Base-by-base conservation (phyloP, 2,329 filamentous ascomycete species). In the Claviceps sp. region DNA sequence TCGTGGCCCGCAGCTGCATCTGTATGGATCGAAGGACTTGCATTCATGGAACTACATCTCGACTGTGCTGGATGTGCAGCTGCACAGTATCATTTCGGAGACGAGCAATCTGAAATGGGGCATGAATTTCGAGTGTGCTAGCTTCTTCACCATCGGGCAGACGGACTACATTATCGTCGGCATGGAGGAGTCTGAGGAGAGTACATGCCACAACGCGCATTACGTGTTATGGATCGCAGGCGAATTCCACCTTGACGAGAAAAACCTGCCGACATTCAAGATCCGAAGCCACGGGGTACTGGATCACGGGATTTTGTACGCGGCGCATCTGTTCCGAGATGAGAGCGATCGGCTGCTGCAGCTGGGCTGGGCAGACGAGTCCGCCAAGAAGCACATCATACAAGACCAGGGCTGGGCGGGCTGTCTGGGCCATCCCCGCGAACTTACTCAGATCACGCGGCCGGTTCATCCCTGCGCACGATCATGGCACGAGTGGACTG, bases 91-190 rank as follows among this genome's bases (percentile, higher is more conserved):
- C 18, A 48, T 58, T 22, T 51, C 55, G 0, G 14, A 40, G 2
- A 37, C 20, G 22, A 58, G 48, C 40, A 11, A 37, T n/a, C 9
- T 44, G 14, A 47, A 14, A 16, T 56, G 51, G 48, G 56, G 54
- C 34, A 50, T 56, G 26, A 55, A 56, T 38, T 58, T 58, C 47
- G 56, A 56, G 73, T 58, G 56, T 44, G 56, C 54, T 37, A 55
- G 53, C 50, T 58, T 55, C 52, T 48, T 55, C 47, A 48, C 52
- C 6, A 36, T 55, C 4, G 52, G 20, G 20, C 11, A 53, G 4
- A 54, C 49, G 1, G 53, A 56, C 48, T 58, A 58, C 45, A 47
- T 58, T 14, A 49, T 58, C 9, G 46, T 55, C 5, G 56, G 56
- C 1, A 47, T 58, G 4, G 56, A 58, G 37, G 56, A 58, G 43